Evolutionary conservation across 257 asterid genomes (phyloP).

Genomic region (Fraxinus quadrangulata): DNA sequence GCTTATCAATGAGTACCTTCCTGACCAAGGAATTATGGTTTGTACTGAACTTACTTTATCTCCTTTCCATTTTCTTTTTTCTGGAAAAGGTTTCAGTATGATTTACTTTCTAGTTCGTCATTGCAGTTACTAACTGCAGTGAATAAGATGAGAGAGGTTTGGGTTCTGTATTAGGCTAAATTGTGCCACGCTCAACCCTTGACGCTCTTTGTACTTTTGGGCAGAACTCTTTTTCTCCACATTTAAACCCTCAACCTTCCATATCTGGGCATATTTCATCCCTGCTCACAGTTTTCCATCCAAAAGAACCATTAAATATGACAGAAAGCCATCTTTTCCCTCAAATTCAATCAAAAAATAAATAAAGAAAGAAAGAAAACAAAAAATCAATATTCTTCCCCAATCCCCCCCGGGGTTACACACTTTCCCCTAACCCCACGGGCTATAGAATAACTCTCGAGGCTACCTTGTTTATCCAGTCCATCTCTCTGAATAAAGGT

Average conservation of each 20-base stretch:
- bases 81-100: not conserved
- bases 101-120: not conserved
- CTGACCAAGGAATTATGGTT: constrained; percentile 95
- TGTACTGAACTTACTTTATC: constrained; percentile 17
- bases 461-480: too few species aligned
- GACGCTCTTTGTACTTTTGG: not conserved
- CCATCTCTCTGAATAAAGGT: too few species aligned
- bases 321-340: not conserved
- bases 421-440: too few species aligned
- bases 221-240: not conserved
- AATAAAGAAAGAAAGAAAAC: not conserved
- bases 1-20: constrained; percentile 88
- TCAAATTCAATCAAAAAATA: not conserved
- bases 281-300: not conserved
- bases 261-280: not conserved
- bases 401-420: too few species aligned
- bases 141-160: not conserved
- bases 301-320: not conserved
- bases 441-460: too few species aligned
- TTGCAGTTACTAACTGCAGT: constrained; percentile 9
- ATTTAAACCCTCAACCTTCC: not conserved
- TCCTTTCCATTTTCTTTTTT: not conserved
- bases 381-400: not conserved
- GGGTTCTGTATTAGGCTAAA: not conserved
- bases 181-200: not conserved